These are phyloP conservation scores for Phytopythium sindhum DNA, from an alignment of 352 stramenopile genomes.

Conservation along the genomic window DNA sequence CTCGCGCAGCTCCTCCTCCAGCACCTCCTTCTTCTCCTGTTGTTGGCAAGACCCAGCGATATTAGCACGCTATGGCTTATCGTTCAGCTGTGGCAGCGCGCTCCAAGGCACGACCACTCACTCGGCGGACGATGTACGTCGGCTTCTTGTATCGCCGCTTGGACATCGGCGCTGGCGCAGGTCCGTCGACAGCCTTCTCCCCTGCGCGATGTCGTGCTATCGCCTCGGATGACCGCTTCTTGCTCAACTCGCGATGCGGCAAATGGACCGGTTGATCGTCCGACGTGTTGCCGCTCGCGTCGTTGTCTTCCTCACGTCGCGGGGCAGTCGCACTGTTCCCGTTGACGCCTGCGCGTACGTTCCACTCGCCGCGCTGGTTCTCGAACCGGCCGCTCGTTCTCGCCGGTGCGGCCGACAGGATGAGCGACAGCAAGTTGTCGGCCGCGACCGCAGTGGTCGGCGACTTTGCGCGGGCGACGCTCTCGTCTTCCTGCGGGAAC, in stretches of 20 bases:
- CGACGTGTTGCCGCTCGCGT: constrained; percentile 12
- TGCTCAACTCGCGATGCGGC: not conserved
- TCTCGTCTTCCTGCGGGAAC: constrained; percentile 22
- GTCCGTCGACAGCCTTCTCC: not conserved
- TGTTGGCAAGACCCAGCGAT: not conserved
- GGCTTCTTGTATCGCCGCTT: constrained; percentile 32
- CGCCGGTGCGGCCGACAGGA: constrained; percentile 14
- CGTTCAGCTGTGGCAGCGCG: not conserved
- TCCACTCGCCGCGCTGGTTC: not conserved
- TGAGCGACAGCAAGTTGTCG: constrained; percentile 29
- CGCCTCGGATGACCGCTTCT: not conserved
- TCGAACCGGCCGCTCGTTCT: not conserved
- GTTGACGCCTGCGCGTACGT: not conserved
- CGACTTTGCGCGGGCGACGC: constrained; percentile 8
- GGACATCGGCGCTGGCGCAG: not conserved
- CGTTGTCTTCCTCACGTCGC: constrained; percentile 1
- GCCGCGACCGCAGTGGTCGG: constrained; percentile 10
- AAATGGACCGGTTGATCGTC: constrained; percentile 11
- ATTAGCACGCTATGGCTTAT: not conserved
- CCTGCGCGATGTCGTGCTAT: not conserved
- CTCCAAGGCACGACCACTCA: not conserved
- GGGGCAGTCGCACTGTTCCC: not conserved
- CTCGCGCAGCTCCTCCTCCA: constrained; percentile 27
- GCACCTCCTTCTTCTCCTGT: constrained; percentile 45
- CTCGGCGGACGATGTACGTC: constrained; percentile 31